phyloP scores from a whole-genome alignment of 2,329 filamentous ascomycete genomes.

The Cercospora beticola region DNA sequence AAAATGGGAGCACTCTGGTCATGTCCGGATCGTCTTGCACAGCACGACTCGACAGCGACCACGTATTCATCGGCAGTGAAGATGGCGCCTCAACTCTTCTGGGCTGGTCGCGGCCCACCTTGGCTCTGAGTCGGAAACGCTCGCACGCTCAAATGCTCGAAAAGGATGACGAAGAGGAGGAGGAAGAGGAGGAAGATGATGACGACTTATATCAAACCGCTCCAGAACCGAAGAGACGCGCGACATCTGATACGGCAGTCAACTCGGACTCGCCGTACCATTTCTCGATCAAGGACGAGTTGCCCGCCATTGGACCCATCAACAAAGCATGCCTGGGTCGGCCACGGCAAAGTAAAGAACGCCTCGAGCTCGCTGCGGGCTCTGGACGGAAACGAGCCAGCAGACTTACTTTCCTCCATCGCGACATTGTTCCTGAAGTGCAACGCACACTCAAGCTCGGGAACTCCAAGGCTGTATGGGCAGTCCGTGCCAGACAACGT shows the following conservation, averaged over 20 bases:
- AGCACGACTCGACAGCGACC: constrained; percentile 64
- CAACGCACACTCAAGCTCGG: constrained; percentile 70
- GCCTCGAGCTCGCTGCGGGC: constrained; percentile 55
- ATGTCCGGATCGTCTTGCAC: constrained; percentile 67
- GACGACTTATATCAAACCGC: constrained; percentile 66
- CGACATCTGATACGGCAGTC: constrained; percentile 39
- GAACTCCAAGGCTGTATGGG: constrained; percentile 76
- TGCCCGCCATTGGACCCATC: constrained; percentile 78
- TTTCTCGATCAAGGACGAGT: constrained; percentile 74
- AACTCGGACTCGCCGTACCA: constrained; percentile 58
- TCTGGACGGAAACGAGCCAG: constrained; percentile 66
- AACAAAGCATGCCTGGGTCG: constrained; percentile 70
- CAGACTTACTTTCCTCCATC: constrained; percentile 72
- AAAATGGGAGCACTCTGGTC: constrained; percentile 64
- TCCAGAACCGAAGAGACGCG: constrained; percentile 43
- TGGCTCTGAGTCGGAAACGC: constrained; percentile 62
- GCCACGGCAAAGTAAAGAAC: constrained; percentile 41
- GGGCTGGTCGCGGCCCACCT: constrained; percentile 70
- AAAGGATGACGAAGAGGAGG: constrained; percentile 48
- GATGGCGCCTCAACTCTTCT: constrained; percentile 77
- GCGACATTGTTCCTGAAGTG: constrained; percentile 71
- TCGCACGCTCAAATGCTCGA: constrained; percentile 60
- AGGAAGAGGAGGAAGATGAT: constrained; percentile 56
- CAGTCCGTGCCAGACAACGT: constrained; percentile 52
- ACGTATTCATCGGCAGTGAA: constrained; percentile 83